Evolutionary conservation across 257 asterid species (phyloP), one percentile per base, ranked within the genome.

Genomic region (Henckelia pumila): DNA sequence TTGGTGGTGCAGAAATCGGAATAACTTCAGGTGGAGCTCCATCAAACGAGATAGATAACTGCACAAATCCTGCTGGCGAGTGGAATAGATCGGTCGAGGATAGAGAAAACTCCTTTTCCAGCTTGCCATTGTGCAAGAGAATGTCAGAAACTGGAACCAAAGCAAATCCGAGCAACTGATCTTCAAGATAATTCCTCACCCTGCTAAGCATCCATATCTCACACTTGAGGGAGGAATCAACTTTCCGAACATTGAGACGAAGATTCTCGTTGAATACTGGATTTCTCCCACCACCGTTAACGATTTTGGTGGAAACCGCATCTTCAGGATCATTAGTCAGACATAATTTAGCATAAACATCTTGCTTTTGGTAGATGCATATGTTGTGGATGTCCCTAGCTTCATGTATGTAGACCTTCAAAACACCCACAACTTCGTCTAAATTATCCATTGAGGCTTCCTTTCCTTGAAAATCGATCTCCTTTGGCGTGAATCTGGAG

Each of bases 121-220:
- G 50, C 82, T 94, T 94, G 25, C 96, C 95, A 28, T 76, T 66
- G 32, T 79, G 76, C 62, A 83, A 65, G 57, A 91, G 67, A 70
- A 94, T 75, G 67, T 94, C 96, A 61, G 97, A 88, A 1, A 94
- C 35, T 10, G 97, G 97, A 63, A 93, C 95, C 78, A 93, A 74
- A 52, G 97, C 89, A 66, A 93, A 90, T 5, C 99, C 99, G 3
- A 93, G 86, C 78, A 94, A 82, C 79, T 94, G 99, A 55, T 94
- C 99, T 77, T 94, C 93, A 6, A 91, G 83, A 75, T 94, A 94
- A 73, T 94, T 94, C 79, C 70, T 84, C 72, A 91, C 99, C 81
- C 97, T 83, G 78, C 99, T 93, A 23, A 90, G 87, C 99, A 93
- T 93, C 96, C 96, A 93, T 75, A 93, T 76, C 85, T 90, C 97